Evolutionary conservation across 2,329 filamentous ascomycete genomes (phyloP).

Genomic region (Verticillium nubilum): DNA sequence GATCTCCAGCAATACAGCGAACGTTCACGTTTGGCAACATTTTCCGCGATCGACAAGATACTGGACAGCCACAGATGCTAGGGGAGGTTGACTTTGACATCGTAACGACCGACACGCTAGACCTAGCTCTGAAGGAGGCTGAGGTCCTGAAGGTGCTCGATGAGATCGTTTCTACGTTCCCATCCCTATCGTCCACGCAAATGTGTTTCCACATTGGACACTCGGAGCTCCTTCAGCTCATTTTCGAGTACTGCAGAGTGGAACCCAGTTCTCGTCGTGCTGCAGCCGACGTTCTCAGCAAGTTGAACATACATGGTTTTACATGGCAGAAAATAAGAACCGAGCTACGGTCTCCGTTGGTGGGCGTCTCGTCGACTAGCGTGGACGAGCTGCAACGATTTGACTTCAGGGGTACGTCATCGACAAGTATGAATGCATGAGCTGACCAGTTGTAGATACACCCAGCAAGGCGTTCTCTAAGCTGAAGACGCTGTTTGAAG

Average conservation of each 20-base stretch:
- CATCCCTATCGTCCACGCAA: slow-evolving; percentile 61
- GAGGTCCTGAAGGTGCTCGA: slow-evolving; percentile 93
- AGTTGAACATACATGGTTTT: slow-evolving; percentile 74
- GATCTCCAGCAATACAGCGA: slow-evolving; percentile 60
- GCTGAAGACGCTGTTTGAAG: slow-evolving; percentile 55
- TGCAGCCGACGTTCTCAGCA: slow-evolving; percentile 80
- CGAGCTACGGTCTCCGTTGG: slow-evolving; percentile 73
- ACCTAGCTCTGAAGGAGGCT: slow-evolving; percentile 84
- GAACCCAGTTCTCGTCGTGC: slow-evolving; percentile 60
- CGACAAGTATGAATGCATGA: not conserved
- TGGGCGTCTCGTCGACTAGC: slow-evolving; percentile 82
- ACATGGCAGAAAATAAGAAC: slow-evolving; percentile 79
- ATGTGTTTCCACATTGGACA: slow-evolving; percentile 93
- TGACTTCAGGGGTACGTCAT: slow-evolving; percentile 69
- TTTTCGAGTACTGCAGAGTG: slow-evolving; percentile 88
- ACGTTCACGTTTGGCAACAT: slow-evolving; percentile 86
- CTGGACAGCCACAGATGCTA: slow-evolving; percentile 75
- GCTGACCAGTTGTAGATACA: slow-evolving; percentile 32
- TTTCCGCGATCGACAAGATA: slow-evolving; percentile 72
- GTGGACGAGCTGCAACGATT: slow-evolving; percentile 87
- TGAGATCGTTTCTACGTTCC: slow-evolving; percentile 79
- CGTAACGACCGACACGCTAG: slow-evolving; percentile 73
- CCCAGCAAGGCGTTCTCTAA: slow-evolving; percentile 52
- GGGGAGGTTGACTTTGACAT: slow-evolving; percentile 97
- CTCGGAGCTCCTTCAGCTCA: slow-evolving; percentile 74